Evolutionary conservation across 2,329 filamentous ascomycete species (phyloP), one percentile per base, ranked within the genome.

Genomic region (Aspergillus texensis): DNA sequence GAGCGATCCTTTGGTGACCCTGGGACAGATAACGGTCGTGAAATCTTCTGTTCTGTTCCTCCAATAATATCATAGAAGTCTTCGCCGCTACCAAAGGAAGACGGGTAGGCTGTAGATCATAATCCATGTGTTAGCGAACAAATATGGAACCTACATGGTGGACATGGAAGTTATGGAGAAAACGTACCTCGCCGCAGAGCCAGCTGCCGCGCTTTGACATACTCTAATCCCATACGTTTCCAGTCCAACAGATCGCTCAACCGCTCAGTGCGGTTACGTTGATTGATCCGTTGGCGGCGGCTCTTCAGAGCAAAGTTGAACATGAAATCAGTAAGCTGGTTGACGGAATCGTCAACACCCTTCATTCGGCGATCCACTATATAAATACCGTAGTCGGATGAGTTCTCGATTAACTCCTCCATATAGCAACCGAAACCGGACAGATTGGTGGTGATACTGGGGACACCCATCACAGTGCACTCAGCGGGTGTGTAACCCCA

Each of bases 181-280:
- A 45, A 50, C 67, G 65, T 74, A 82, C 82, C 80, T 79, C 95
- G 88, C 72, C 95, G 86, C 67, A 99, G 84, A 28, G 95, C 95
- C 74, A 99, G 81, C 79, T 98, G 95, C 56, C 95, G 88, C 39
- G 95, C 95, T 84, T 98, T 99, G 81, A 97, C 93, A 75, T 99
- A 99, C 81, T 99, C 95, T 89, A 98, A 90, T 26, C 95, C 95
- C 95, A 99, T 99, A 57, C 95, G 88, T 86, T 98, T 98, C 95
- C 95, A 99, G 81, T 99, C 95, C 46, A 99, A 85, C 64, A 99
- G 84, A 77, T 99, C 95, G 74, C 93, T 96, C 60, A 99, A 83
- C 55, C 95, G 89, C 83, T 99, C 95, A 0, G 95, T 99, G 60
- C 95, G 89, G 81, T 99, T 99, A 57, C 95, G 89, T 83, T 98